Conservation (phyloP, 345 rosid genomes). For the Hevea brasiliensis region DNA sequence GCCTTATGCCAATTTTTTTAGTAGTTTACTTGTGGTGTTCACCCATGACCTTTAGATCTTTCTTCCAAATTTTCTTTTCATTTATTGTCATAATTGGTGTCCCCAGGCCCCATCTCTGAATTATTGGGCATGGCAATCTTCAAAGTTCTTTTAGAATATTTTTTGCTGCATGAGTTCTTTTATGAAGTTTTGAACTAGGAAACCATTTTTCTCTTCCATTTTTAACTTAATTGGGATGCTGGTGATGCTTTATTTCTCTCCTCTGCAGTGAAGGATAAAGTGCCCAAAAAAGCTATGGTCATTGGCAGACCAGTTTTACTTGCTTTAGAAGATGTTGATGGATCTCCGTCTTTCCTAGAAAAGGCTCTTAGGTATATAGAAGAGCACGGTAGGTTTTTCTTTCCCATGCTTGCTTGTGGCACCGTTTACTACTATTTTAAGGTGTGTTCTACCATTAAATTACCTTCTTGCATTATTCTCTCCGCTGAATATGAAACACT, state of each 20-base stretch:
- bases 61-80: neutral
- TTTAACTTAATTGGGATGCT: neutral
- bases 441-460: too few relatives aligned
- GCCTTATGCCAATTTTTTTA: neutral
- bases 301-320: constrained; percentile 83
- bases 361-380: constrained; percentile 92
- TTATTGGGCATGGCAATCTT: neutral
- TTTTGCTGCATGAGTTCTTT: neutral
- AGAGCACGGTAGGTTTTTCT: constrained; percentile 65
- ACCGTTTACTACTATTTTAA: neutral
- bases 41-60: neutral
- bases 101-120: too few relatives aligned
- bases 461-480: too few relatives aligned
- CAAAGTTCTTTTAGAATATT: neutral
- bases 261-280: constrained; percentile 59
- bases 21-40: neutral
- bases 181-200: neutral
- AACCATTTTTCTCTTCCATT: neutral
- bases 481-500: too few relatives aligned
- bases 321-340: constrained; percentile 97
- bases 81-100: neutral
- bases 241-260: neutral
- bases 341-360: constrained; percentile 96
- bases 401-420: neutral
- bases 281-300: constrained; percentile 52